Percentiles rank a stretch among this genome's conserved stretches.
Conservation (phyloP, 139 green algal species). For the Chlorella vulgaris region DNA sequence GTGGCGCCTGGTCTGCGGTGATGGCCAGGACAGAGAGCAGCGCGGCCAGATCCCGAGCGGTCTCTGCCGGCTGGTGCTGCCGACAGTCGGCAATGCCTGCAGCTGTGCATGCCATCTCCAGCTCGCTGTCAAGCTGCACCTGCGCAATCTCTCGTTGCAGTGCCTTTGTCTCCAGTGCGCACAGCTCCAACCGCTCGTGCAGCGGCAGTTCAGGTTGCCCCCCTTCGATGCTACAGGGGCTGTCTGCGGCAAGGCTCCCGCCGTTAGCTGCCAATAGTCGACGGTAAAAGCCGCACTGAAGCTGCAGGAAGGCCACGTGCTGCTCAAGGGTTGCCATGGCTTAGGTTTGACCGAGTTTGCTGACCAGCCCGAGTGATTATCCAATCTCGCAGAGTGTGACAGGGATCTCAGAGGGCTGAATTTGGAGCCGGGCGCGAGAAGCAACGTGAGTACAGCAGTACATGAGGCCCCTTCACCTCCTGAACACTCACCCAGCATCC, state of each 20-base stretch:
- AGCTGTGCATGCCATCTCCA: not conserved
- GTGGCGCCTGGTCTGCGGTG: not conserved
- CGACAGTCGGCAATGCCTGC: not conserved
- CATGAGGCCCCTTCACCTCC: not conserved
- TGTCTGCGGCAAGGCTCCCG: too few relatives aligned
- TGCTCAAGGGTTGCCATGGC: not conserved
- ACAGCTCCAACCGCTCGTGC: constrained; percentile 24
- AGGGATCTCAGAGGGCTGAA: too few relatives aligned
- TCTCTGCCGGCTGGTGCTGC: not conserved
- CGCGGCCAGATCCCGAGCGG: not conserved
- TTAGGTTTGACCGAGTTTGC: not conserved
- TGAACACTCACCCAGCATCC: not conserved
- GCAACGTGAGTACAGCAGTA: not conserved
- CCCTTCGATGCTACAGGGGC: too few relatives aligned
- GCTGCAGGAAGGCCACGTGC: not conserved
- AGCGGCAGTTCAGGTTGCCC: constrained; percentile 7
- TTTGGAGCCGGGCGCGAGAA: not conserved
- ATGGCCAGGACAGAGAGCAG: constrained; percentile 1
- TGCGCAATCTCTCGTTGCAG: not conserved
- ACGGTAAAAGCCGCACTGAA: not conserved
- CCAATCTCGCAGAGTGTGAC: too few relatives aligned
- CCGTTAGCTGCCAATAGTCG: not conserved
- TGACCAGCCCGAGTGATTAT: too few relatives aligned
- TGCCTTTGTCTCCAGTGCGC: not conserved
- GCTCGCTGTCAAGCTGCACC: not conserved